Base-by-base conservation (phyloP, 129 eudicot genomes). In the Apium graveolens region DNA sequence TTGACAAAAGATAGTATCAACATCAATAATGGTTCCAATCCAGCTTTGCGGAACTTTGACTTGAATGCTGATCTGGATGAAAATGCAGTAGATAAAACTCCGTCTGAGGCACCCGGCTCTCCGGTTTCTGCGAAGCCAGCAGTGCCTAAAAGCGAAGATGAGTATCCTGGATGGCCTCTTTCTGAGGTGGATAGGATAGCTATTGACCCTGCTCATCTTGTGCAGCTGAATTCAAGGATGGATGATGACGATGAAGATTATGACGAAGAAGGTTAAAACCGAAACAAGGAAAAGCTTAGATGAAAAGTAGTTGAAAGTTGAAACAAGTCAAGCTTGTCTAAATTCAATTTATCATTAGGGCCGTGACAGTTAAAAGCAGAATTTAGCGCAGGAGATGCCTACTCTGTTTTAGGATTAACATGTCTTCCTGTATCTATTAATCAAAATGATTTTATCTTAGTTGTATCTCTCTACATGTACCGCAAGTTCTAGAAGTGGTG, bases 231-330 rank as follows among this genome's bases (percentile, higher is more conserved):
- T 82, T 78, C 87, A 7, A 82, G 87, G 76, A 31, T 93, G 80
- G 97, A 89, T 68, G 98, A 93, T 16, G 98, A 91, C 53, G 96
- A 93, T 20, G 97, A 91, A 83, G 97, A 93, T 79, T 93, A 93
- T 73, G 98, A 94, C 76, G 98, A 89, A 79, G 98, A 94, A 81
- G 68, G 68, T 60, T 60, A 26, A n/a, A 60, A 24, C 8, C 29
- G 12, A 7, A 9, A 26, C 68, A n/a, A 60, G 68, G 32, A 60
- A 60, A 60, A 60, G 32, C 68, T 10, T 60, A 60, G 68, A n/a
- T 60, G 82, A 75, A 73, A 76, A 80, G 39, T 66, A 66, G 39
- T 32, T 66, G 41, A 31, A 66, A 31, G 39, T 32, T 66, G 72
- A 66, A 66, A 66, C 72, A 66, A 66, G 72, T 31, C 16, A 66